These are phyloP conservation scores for Flaveria ramosissima DNA, from an alignment of 129 eudicot genomes.

Conservation along the genomic window DNA sequence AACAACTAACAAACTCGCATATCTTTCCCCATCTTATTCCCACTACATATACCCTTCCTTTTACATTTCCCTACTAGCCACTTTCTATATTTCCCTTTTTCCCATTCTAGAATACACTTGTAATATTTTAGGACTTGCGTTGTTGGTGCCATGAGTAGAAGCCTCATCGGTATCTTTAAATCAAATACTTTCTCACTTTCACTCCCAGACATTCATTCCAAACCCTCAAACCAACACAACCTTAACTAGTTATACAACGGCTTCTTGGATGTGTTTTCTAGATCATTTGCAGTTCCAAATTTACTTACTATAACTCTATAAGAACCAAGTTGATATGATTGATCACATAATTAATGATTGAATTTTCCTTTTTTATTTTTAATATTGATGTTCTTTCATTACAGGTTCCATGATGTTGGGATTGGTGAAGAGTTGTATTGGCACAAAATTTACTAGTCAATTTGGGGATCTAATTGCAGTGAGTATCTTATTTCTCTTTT, in stretches of 20 bases:
- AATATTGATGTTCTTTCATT: neutral
- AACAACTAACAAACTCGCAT: neutral
- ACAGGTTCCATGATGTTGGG: slow-evolving; percentile 80
- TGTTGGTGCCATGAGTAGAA: no score
- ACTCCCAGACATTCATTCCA: neutral
- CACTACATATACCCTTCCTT: no score
- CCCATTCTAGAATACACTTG: no score
- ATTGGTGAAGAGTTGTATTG: slow-evolving; percentile 81
- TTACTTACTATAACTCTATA: neutral
- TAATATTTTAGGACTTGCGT: no score
- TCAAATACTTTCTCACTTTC: neutral
- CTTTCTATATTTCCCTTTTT: no score
- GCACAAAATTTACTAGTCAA: slow-evolving; percentile 90
- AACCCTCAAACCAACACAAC: neutral
- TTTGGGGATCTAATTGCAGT: slow-evolving; percentile 92
- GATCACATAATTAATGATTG: neutral
- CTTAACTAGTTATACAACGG: neutral
- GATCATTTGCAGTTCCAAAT: neutral
- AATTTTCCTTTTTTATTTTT: neutral
- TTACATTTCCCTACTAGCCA: no score
- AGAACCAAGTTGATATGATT: neutral
- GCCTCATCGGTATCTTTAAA: neutral
- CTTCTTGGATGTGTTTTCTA: neutral
- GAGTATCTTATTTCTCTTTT: slow-evolving; percentile 36
- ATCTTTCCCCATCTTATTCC: no score